These are phyloP conservation scores for Phoma sp. DNA, from an alignment of 2,329 filamentous ascomycete genomes.

Conservation along the genomic window DNA sequence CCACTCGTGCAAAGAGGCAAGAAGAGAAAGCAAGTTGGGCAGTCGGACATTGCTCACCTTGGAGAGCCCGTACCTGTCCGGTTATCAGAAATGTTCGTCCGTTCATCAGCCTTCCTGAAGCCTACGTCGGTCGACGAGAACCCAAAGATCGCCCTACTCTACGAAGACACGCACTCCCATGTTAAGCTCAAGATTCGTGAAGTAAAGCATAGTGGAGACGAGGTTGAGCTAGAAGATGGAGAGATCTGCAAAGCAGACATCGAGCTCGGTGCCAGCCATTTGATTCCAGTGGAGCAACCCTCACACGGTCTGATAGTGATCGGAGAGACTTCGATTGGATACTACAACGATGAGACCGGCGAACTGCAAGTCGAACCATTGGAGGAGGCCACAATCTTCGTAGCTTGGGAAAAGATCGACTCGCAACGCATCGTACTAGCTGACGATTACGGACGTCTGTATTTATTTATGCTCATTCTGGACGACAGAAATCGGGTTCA, in stretches of 20 bases:
- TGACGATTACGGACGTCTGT: slow-evolving; percentile 87
- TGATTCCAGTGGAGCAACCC: slow-evolving; percentile 68
- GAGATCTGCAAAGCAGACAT: slow-evolving; percentile 61
- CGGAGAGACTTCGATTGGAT: slow-evolving; percentile 75
- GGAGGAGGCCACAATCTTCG: slow-evolving; percentile 80
- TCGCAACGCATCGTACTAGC: slow-evolving; percentile 83
- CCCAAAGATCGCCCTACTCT: slow-evolving; percentile 70
- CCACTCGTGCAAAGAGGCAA: slow-evolving; percentile 64
- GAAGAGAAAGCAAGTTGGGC: slow-evolving; percentile 53
- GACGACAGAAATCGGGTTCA: slow-evolving; percentile 70
- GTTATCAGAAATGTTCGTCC: slow-evolving; percentile 71
- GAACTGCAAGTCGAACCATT: slow-evolving; percentile 70
- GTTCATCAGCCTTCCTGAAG: slow-evolving; percentile 71
- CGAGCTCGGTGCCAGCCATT: slow-evolving; percentile 66
- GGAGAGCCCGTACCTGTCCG: slow-evolving; percentile 68
- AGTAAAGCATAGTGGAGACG: slow-evolving; percentile 59
- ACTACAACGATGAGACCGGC: slow-evolving; percentile 80
- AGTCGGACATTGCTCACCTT: slow-evolving; percentile 63
- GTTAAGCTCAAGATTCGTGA: slow-evolving; percentile 64
- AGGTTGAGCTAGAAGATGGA: slow-evolving; percentile 62
- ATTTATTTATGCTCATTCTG: slow-evolving; percentile 81
- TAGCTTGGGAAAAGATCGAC: slow-evolving; percentile 89
- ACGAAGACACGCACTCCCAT: slow-evolving; percentile 66
- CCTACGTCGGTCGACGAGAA: slow-evolving; percentile 58
- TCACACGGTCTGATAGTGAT: slow-evolving; percentile 59